phyloP scores from a whole-genome alignment of 2,329 filamentous ascomycete species.

The Penicillium psychrosexuale region DNA sequence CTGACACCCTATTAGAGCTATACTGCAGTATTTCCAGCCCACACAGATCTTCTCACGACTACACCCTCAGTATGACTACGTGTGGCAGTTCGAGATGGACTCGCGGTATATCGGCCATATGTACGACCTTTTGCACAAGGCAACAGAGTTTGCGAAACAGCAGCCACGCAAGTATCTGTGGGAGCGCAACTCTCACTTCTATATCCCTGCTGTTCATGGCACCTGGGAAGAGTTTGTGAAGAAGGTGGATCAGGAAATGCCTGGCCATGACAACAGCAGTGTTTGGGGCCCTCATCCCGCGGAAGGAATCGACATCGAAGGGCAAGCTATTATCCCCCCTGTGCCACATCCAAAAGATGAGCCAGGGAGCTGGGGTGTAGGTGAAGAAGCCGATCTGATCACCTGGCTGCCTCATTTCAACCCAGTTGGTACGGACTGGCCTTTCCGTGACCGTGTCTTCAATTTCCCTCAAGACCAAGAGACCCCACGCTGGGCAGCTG shows the following conservation, averaged over 20 bases:
- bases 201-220: slow-evolving; percentile 13
- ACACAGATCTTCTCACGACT: slow-evolving; percentile 13
- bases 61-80: slow-evolving; percentile 12
- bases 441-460: slow-evolving; percentile 11
- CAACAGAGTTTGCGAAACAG: slow-evolving; percentile 10
- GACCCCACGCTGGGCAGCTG: slow-evolving; percentile 7
- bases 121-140: slow-evolving; percentile 11
- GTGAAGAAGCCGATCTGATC: slow-evolving; percentile 17
- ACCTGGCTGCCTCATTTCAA: slow-evolving; percentile 16
- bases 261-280: neutral
- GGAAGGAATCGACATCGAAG: slow-evolving; percentile 3
- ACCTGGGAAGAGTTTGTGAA: slow-evolving; percentile 10
- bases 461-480: slow-evolving; percentile 9
- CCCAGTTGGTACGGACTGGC: slow-evolving; percentile 10
- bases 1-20: slow-evolving; percentile 1
- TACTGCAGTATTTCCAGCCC: slow-evolving; percentile 15
- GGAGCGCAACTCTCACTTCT: slow-evolving; percentile 18
- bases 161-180: slow-evolving; percentile 16
- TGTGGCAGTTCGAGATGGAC: slow-evolving; percentile 20
- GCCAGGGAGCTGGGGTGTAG: slow-evolving; percentile 7
- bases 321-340: neutral
- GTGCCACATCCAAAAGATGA: neutral
- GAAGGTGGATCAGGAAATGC: slow-evolving; percentile 7
- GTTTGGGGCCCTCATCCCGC: slow-evolving; percentile 8
- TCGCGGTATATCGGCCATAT: slow-evolving; percentile 13